A percentile compares a stretch with the other conserved stretches of the same genome.
phyloP scores from a whole-genome alignment of 352 stramenopile genomes.

The Vaucheria bursata region DNA sequence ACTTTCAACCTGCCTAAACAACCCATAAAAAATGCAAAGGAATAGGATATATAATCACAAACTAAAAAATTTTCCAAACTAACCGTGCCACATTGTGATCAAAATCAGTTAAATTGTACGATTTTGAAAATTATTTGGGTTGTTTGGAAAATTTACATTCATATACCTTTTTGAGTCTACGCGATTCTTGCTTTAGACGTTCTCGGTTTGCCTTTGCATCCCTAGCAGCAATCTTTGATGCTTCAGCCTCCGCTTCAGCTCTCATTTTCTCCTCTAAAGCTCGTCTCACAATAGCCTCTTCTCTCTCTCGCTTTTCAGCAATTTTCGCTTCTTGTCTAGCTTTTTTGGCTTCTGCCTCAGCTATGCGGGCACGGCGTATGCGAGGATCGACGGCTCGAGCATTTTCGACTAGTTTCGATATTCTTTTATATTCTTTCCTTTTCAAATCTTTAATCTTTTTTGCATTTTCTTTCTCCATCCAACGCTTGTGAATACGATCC shows the following conservation, averaged over 20 bases:
- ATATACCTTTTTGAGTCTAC: slow-evolving; percentile 43
- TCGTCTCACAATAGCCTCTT: slow-evolving; percentile 47
- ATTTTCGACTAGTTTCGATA: slow-evolving; percentile 66
- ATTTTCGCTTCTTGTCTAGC: slow-evolving; percentile 44
- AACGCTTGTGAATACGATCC: slow-evolving; percentile 55
- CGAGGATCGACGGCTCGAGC: slow-evolving; percentile 47
- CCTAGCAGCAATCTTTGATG: slow-evolving; percentile 45
- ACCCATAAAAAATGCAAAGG: too few species aligned
- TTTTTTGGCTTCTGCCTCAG: slow-evolving; percentile 53
- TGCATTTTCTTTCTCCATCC: slow-evolving; percentile 63
- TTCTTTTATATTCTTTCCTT: slow-evolving; percentile 65
- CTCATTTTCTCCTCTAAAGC: slow-evolving; percentile 35
- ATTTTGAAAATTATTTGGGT: too few species aligned
- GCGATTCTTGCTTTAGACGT: slow-evolving; percentile 50
- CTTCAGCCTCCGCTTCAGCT: slow-evolving; percentile 49
- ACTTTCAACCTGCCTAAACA: too few species aligned
- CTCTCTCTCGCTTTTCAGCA: slow-evolving; percentile 47
- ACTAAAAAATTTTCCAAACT: too few species aligned
- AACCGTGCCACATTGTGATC: too few species aligned
- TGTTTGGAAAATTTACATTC: too few species aligned
- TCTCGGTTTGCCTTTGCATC: slow-evolving; percentile 44
- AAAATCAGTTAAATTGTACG: too few species aligned
- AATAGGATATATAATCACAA: too few species aligned
- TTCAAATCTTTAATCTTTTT: slow-evolving; percentile 61
- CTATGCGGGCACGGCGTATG: slow-evolving; percentile 30